phyloP scores from a whole-genome alignment of 2,329 filamentous ascomycete species.

The Uncinocarpus reesii region DNA sequence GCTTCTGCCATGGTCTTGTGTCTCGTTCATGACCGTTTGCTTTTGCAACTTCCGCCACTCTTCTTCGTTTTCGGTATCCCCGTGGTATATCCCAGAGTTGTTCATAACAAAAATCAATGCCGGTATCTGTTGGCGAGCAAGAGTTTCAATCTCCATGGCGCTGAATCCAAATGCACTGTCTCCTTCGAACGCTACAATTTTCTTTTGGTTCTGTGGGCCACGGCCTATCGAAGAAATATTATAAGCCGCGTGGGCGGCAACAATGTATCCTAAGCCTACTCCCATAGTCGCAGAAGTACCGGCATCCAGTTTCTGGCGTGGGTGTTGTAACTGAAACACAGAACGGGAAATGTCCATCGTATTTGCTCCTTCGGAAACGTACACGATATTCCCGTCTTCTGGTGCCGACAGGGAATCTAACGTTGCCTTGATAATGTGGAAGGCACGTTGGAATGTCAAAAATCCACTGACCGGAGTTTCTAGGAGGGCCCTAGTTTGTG shows the following conservation, averaged over 20 bases:
- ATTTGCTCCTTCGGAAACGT: constrained; percentile 50
- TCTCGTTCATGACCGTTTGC: constrained; percentile 29
- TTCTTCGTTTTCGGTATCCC: constrained; percentile 33
- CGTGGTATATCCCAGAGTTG: constrained; percentile 45
- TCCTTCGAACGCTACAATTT: constrained; percentile 47
- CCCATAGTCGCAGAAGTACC: constrained; percentile 53
- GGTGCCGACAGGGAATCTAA: constrained; percentile 40
- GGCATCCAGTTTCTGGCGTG: constrained; percentile 47
- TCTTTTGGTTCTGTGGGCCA: constrained; percentile 31
- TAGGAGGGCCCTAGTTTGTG: constrained; percentile 34
- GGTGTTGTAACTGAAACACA: constrained; percentile 45
- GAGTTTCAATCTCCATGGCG: constrained; percentile 47
- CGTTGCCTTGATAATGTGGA: constrained; percentile 43
- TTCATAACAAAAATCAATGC: constrained; percentile 48
- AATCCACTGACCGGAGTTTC: constrained; percentile 28
- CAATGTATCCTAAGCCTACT: constrained; percentile 47
- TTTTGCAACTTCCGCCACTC: constrained; percentile 39
- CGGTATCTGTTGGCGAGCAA: constrained; percentile 46
- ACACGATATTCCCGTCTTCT: constrained; percentile 42
- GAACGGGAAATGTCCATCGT: constrained; percentile 53
- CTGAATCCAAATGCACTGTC: constrained; percentile 49
- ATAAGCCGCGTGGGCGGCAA: constrained; percentile 48
- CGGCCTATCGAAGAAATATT: constrained; percentile 32
- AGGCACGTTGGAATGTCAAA: constrained; percentile 44
- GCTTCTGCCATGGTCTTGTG: constrained; percentile 18